Conservation (phyloP, 2,329 filamentous ascomycete genomes). For the Fusarium domesticum region DNA sequence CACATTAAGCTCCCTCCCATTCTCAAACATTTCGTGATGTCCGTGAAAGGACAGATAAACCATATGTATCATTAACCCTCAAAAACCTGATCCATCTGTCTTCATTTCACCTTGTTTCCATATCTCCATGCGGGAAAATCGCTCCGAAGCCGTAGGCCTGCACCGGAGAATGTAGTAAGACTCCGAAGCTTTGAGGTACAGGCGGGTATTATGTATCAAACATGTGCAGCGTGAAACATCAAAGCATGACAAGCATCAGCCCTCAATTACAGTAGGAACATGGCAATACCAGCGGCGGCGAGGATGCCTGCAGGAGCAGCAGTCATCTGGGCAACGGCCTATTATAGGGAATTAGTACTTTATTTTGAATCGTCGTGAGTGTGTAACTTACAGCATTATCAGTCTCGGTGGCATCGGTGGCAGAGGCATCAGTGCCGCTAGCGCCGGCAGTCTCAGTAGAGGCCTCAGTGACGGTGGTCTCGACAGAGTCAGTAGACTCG, state of each 20-base stretch:
- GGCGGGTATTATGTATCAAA: conserved; percentile 43
- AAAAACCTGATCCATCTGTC: conserved; percentile 30
- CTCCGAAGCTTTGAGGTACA: conserved; percentile 31
- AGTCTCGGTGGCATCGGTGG: conserved; percentile 5
- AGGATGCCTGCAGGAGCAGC: conserved; percentile 46
- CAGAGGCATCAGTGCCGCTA: conserved; percentile 10
- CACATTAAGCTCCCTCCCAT: conserved; percentile 22
- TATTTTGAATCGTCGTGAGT: background rate
- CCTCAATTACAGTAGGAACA: conserved; percentile 45
- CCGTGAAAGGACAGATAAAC: conserved; percentile 37
- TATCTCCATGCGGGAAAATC: conserved; percentile 30
- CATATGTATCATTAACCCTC: conserved; percentile 36
- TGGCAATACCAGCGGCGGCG: conserved; percentile 49
- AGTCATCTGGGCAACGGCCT: conserved; percentile 40
- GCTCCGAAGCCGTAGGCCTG: conserved; percentile 19
- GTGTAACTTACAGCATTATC: conserved; percentile 32
- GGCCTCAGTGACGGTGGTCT: conserved; percentile 21
- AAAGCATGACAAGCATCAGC: conserved; percentile 17
- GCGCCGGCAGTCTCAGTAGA: conserved; percentile 13
- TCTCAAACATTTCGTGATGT: conserved; percentile 31
- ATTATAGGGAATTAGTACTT: conserved; percentile 6
- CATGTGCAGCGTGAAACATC: conserved; percentile 37
- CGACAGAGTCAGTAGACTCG: conserved; percentile 10
- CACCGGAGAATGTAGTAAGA: conserved; percentile 25
- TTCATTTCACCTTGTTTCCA: conserved; percentile 29